Evolutionary conservation across 805 yeast species (phyloP).

Genomic region (Wickerhamomyces strasburgensis): DNA sequence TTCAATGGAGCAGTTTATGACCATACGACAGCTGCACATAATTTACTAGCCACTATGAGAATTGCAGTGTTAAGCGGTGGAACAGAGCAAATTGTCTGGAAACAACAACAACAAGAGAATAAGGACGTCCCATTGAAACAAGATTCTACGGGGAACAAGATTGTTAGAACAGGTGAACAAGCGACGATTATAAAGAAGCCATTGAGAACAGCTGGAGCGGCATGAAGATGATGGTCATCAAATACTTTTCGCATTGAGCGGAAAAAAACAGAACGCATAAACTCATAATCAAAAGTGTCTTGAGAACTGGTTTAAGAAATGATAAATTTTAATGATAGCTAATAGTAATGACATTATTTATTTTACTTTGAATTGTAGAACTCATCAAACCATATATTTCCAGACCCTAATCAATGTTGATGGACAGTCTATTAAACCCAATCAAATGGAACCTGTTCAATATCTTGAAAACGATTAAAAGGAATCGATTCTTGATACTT

Average conservation of each 20-base stretch:
- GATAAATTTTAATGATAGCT: too few species aligned
- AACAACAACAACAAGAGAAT: slow-evolving; percentile 61
- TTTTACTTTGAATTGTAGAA: too few species aligned
- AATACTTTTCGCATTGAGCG: too few species aligned
- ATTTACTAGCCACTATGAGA: slow-evolving; percentile 88
- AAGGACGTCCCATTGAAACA: slow-evolving; percentile 53
- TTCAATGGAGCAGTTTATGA: slow-evolving; percentile 93
- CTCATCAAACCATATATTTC: too few species aligned
- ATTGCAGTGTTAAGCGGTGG: slow-evolving; percentile 82
- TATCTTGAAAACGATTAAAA: slow-evolving; percentile 10
- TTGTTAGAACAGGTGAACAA: slow-evolving; percentile 59
- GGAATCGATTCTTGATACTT: slow-evolving; percentile 9
- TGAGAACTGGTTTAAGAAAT: too few species aligned
- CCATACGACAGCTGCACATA: slow-evolving; percentile 91
- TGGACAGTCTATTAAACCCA: slow-evolving; percentile 18
- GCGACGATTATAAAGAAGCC: slow-evolving; percentile 42
- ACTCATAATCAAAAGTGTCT: too few species aligned
- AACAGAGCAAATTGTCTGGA: slow-evolving; percentile 79
- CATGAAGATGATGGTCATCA: slow-evolving; percentile 33
- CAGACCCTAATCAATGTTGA: slow-evolving; percentile 17
- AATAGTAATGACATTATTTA: too few species aligned
- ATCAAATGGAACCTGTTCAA: slow-evolving; percentile 16
- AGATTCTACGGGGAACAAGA: slow-evolving; percentile 49
- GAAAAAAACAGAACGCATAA: too few species aligned
- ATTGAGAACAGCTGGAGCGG: slow-evolving; percentile 57